Conservation (phyloP, 257 asterid genomes). For the Nicotiana sylvestris region DNA sequence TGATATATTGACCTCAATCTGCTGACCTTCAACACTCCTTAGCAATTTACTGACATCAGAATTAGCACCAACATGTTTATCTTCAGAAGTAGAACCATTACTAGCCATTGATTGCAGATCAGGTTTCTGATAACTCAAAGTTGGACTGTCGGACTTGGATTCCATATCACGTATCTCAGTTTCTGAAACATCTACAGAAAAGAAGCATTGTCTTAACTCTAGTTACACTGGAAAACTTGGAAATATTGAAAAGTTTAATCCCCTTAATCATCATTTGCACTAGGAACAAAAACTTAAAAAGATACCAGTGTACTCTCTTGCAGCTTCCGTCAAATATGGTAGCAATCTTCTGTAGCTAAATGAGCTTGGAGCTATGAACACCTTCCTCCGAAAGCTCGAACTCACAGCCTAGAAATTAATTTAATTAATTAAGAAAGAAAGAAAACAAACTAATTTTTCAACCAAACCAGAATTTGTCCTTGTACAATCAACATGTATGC, state of each 20-base stretch:
- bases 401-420: conserved; percentile 33
- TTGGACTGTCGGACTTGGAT: conserved; percentile 19
- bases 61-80: conserved; percentile 7
- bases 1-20: conserved; percentile 2
- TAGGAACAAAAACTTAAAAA: not conserved
- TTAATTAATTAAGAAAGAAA: not conserved
- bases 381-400: conserved; percentile 31
- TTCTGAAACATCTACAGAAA: conserved; percentile 37
- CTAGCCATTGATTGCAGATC: conserved; percentile 10
- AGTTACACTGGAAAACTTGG: not conserved
- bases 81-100: conserved; percentile 10
- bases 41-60: conserved; percentile 13
- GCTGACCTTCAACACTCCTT: conserved; percentile 14
- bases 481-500: not conserved
- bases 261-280: not conserved
- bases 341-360: conserved; percentile 75
- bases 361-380: conserved; percentile 53
- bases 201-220: not conserved
- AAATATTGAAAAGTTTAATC: not conserved
- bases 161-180: conserved; percentile 32
- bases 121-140: conserved; percentile 21
- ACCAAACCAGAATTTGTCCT: not conserved
- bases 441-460: not conserved
- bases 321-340: conserved; percentile 53
- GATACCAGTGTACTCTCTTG: conserved; percentile 48